Evolutionary conservation across 495 filamentous ascomycete genomes (phyloP), one percentile per base, ranked within the genome.

Genomic region (Penicillium dipodomyicola): DNA sequence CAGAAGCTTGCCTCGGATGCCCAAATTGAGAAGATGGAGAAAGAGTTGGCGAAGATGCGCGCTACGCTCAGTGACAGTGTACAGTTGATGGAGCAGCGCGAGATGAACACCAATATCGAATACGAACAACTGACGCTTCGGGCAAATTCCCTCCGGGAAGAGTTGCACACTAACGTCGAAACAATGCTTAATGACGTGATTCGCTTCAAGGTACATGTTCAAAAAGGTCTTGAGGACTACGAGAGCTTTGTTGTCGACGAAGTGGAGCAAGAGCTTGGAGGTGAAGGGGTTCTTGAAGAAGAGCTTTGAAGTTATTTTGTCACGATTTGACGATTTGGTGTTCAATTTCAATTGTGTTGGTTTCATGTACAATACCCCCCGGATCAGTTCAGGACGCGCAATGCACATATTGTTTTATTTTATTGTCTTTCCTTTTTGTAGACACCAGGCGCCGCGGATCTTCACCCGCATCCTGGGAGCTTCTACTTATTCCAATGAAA

Each of bases 21-120:
- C 15, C 92, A 97, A 70, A 96, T 97, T 64, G 94, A 98, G 74
- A 91, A 92, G 78, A 92, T 97, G 88, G 94, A 97, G 76, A 96
- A 96, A 68, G 93, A 98, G 71, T 76, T 98, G 27, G 88, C 89
- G 41, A 91, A 90, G 77, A 96, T 97, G 91, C 81, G 92, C 54
- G 81, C 85, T 3, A 85, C 87, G 23, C 78, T 97, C 49, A 86
- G 80, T n/a, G 93, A 97, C 68, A 89, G 84, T 41, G 89, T 96
- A 54, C 90, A 96, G 72, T 70, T 95, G 50, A 88, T 96, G 84
- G 92, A 96, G 69, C 92, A 97, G 72, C 82, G 90, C 49, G 92
- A 97, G 77, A 96, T 97, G 88, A 94, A 90, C 58, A 93, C 90
- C 40, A 93, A 93, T 59, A 91, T 97, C 64, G 93, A 97, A 87